phyloP scores from a whole-genome alignment of 2,329 filamentous ascomycete species.

The Hypoxylon sp. region DNA sequence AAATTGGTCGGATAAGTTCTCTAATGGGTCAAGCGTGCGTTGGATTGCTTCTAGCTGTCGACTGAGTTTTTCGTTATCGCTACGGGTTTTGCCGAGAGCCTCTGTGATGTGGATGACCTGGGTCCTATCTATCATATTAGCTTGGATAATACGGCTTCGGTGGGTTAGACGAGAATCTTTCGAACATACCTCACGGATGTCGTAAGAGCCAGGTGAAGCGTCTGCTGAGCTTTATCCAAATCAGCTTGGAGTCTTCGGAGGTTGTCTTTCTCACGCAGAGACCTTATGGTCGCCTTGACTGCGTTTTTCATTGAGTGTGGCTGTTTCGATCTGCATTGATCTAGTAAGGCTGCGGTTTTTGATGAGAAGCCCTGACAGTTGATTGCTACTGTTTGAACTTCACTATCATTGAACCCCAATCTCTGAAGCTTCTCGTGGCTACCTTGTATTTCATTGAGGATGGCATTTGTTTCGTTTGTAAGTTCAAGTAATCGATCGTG shows the following conservation, averaged over 20 bases:
- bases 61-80: background rate
- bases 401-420: background rate
- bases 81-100: background rate
- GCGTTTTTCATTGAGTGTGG: background rate
- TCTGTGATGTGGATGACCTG: background rate
- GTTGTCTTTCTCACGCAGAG: background rate
- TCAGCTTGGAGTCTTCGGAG: background rate
- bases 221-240: background rate
- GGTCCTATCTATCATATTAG: background rate
- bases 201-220: conserved; percentile 7
- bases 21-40: background rate
- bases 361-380: conserved; percentile 10
- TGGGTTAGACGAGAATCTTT: too few species aligned
- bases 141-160: background rate
- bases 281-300: background rate
- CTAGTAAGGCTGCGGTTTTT: conserved; percentile 5
- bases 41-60: conserved; percentile 6
- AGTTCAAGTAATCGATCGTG: conserved; percentile 3
- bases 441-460: conserved; percentile 2
- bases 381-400: conserved; percentile 2
- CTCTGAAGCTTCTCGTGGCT: background rate
- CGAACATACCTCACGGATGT: conserved; percentile 5
- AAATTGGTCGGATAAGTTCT: background rate
- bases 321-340: background rate
- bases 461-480: conserved; percentile 1